Evolutionary conservation across 2,329 filamentous ascomycete species (phyloP).

Genomic region (Incumbomyces lentus): DNA sequence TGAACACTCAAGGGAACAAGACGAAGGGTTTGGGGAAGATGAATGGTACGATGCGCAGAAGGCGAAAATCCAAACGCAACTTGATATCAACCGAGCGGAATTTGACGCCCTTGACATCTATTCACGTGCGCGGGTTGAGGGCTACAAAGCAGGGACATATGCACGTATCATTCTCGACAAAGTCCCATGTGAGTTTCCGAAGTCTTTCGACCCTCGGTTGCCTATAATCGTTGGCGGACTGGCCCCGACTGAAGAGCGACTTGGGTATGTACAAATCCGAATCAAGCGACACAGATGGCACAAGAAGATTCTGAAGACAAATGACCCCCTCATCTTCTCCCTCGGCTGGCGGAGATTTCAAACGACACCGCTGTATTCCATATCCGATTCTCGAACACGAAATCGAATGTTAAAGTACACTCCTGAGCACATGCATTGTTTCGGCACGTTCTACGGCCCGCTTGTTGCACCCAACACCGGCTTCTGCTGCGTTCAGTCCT

Average conservation of each 20-base stretch:
- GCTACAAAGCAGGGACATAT: slow-evolving; percentile 84
- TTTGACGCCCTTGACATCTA: slow-evolving; percentile 78
- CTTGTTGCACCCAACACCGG: slow-evolving; percentile 92
- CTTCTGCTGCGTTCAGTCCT: slow-evolving; percentile 85
- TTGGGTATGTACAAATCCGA: slow-evolving; percentile 87
- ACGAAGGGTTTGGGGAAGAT: slow-evolving; percentile 85
- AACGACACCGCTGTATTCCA: slow-evolving; percentile 83
- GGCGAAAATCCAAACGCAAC: slow-evolving; percentile 84
- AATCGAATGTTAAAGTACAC: slow-evolving; percentile 99
- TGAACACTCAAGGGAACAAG: slow-evolving; percentile 59
- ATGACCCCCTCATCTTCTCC: slow-evolving; percentile 93
- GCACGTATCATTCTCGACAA: slow-evolving; percentile 80
- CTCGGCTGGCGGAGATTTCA: slow-evolving; percentile 95
- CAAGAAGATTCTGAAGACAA: slow-evolving; percentile 97
- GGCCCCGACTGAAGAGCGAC: slow-evolving; percentile 84
- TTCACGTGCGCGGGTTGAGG: slow-evolving; percentile 76
- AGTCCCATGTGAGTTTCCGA: slow-evolving; percentile 82
- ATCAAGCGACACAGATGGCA: slow-evolving; percentile 99
- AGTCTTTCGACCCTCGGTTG: slow-evolving; percentile 67
- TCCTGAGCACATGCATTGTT: slow-evolving; percentile 98
- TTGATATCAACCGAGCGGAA: slow-evolving; percentile 92
- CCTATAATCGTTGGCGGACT: slow-evolving; percentile 88
- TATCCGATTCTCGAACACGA: slow-evolving; percentile 81
- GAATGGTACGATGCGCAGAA: slow-evolving; percentile 99
- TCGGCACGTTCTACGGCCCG: slow-evolving; percentile 88